phyloP scores from a whole-genome alignment of 225 moss, liverwort and hornwort genomes.

The Ulota crispa region DNA sequence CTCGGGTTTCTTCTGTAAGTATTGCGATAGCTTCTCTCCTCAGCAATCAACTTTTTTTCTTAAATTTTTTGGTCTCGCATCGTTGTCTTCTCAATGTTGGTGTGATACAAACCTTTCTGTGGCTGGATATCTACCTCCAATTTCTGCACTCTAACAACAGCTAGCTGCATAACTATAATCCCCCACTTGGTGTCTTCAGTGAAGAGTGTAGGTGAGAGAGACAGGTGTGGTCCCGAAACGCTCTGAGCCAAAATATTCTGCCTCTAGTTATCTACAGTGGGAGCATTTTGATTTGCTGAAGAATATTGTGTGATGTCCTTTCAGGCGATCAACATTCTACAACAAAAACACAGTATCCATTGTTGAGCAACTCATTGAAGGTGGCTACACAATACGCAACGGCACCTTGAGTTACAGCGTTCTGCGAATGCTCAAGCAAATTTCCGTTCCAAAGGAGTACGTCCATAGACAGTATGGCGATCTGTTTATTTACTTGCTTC shows the following conservation, averaged over 20 bases:
- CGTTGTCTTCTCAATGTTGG: neutral
- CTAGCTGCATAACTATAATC: neutral
- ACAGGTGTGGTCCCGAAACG: too few relatives aligned
- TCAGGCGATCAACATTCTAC: conserved; percentile 87
- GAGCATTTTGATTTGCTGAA: too few relatives aligned
- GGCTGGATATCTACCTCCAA: neutral
- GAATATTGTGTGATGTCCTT: neutral
- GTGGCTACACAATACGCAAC: conserved; percentile 49
- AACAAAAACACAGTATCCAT: conserved; percentile 74
- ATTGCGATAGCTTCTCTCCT: neutral
- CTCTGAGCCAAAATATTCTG: too few relatives aligned
- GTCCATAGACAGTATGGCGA: conserved; percentile 48
- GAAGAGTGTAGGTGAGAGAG: too few relatives aligned
- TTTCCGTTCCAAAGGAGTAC: conserved; percentile 55
- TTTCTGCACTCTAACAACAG: neutral
- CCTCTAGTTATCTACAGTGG: too few relatives aligned
- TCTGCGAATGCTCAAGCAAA: conserved; percentile 51
- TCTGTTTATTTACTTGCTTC: conserved; percentile 67
- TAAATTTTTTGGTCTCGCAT: neutral
- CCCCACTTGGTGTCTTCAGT: too few relatives aligned
- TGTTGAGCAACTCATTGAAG: conserved; percentile 72
- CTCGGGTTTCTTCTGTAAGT: conserved; percentile 85
- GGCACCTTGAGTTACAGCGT: conserved; percentile 34
- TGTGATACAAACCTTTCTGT: neutral
- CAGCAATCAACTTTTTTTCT: neutral